Conservation (phyloP, 768 basidiomycete genomes). For the Pleurotus eryngii region DNA sequence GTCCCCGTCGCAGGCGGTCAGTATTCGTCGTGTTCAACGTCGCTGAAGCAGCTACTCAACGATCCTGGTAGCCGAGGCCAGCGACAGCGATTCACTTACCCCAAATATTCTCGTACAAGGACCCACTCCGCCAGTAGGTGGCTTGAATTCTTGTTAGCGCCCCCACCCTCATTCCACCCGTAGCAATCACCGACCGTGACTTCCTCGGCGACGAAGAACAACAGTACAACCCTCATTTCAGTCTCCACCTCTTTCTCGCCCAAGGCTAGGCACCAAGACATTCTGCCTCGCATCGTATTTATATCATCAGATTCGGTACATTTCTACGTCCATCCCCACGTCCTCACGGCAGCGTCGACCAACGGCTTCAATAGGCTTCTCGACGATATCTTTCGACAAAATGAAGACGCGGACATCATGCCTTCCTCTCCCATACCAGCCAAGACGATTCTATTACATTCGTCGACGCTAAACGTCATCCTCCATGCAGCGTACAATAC, state of each 20-base stretch:
- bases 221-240: neutral
- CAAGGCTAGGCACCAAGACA: slow-evolving; percentile 7
- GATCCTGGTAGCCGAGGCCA: too few species aligned
- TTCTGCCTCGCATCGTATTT: slow-evolving; percentile 30
- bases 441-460: slow-evolving; percentile 40
- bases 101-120: too few species aligned
- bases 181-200: too few species aligned
- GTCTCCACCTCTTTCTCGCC: slow-evolving; percentile 29
- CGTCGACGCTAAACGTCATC: slow-evolving; percentile 49
- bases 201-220: neutral
- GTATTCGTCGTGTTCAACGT: too few species aligned
- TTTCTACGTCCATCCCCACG: slow-evolving; percentile 53
- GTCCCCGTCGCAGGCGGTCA: too few species aligned
- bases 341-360: slow-evolving; percentile 40
- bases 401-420: neutral
- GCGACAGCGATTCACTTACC: too few species aligned
- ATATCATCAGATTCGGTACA: slow-evolving; percentile 58
- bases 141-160: too few species aligned
- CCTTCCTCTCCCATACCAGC: slow-evolving; percentile 21
- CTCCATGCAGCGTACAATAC: slow-evolving; percentile 52
- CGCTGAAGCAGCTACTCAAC: too few species aligned
- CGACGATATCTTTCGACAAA: neutral
- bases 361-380: slow-evolving; percentile 45
- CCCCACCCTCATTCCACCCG: too few species aligned
- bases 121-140: too few species aligned